These are phyloP conservation scores for Magnaporthiopsis rhizophila DNA, from an alignment of 2,329 filamentous ascomycete species.

Conservation along the genomic window DNA sequence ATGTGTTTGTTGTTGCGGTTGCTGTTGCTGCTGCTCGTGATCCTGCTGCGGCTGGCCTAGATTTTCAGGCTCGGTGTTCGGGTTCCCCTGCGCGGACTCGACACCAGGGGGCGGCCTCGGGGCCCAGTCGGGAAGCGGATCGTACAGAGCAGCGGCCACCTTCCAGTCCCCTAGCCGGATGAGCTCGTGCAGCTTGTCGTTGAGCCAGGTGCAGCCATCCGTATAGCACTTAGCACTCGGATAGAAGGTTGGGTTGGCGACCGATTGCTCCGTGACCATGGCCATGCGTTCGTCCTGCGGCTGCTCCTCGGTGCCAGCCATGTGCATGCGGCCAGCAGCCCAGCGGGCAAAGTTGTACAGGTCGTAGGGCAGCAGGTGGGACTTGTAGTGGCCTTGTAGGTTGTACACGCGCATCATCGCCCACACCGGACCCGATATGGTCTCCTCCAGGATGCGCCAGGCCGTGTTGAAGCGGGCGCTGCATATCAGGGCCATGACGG, in stretches of 20 bases:
- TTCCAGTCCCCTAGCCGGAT: slow-evolving; percentile 14
- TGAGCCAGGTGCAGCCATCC: slow-evolving; percentile 12
- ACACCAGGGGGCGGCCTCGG: slow-evolving; percentile 9
- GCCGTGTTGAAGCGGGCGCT: slow-evolving; percentile 13
- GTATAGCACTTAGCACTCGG: slow-evolving; percentile 11
- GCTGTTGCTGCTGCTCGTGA: slow-evolving; percentile 8
- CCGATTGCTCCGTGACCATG: slow-evolving; percentile 14
- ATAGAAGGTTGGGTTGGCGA: slow-evolving; percentile 10
- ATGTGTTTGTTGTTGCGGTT: slow-evolving; percentile 4
- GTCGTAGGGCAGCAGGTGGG: slow-evolving; percentile 13
- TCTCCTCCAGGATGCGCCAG: slow-evolving; percentile 15
- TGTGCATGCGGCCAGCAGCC: slow-evolving; percentile 11
- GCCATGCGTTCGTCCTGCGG: slow-evolving; percentile 11
- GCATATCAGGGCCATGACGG: slow-evolving; percentile 15
- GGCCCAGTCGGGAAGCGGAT: slow-evolving; percentile 13
- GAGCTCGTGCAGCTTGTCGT: slow-evolving; percentile 12
- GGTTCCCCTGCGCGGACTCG: not conserved
- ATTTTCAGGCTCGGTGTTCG: too few species aligned
- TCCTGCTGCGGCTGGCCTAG: slow-evolving; percentile 2
- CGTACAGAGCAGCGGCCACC: slow-evolving; percentile 14
- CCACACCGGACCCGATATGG: slow-evolving; percentile 15
- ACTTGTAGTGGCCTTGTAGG: slow-evolving; percentile 12
- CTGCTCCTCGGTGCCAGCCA: slow-evolving; percentile 12
- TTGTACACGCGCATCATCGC: slow-evolving; percentile 14
- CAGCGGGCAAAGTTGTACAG: slow-evolving; percentile 13